Base-by-base conservation (phyloP, 116 monocot genomes). In the Cymodocea nodosa region DNA sequence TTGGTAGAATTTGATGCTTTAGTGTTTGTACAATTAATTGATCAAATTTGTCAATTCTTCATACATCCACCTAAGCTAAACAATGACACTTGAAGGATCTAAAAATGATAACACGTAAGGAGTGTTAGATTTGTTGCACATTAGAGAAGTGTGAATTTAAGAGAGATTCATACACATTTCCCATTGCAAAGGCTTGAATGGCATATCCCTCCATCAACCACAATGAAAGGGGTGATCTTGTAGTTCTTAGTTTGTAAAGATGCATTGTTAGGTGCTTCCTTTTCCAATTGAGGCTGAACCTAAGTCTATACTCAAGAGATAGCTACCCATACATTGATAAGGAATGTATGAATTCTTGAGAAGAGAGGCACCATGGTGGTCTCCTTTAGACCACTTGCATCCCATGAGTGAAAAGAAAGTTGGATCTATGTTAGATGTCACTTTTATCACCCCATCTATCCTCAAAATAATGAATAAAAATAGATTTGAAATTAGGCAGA, bases 371-470 rank as follows among this genome's bases (percentile, higher is more conserved):
- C 67, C 52, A 54, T 14, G 22, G 25, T 67, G 67, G 25, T 65
- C 51, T 34, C 67, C 55, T 55, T 52, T 11, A 20, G 63, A 72
- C 65, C 40, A 11, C 66, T 25, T 13, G 66, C 35, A 73, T 73
- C 66, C 66, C 56, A 73, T 30, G 56, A 73, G 58, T 73, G 58
- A 65, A n/a, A 73, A 66, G 65, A 75, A 68, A 69, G 63, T 53
- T 74, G 51, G 74, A 67, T 74, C 25, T 52, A 74, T 58, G 61
- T 69, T 75, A 44, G 69, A 69, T 60, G 2, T 30, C 30, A 30
- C 30, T 30, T 30, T 30, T 30, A 30, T 30, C 30, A 1, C 30
- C 3, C 30, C 30, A 30, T 30, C 30, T 30, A 30, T 30, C 3
- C 30, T 30, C 30, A 30, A 30, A 30, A 30, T 30, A 30, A 30